Base-by-base conservation (phyloP, 495 filamentous ascomycete species). In the Emericellopsis terricola region DNA sequence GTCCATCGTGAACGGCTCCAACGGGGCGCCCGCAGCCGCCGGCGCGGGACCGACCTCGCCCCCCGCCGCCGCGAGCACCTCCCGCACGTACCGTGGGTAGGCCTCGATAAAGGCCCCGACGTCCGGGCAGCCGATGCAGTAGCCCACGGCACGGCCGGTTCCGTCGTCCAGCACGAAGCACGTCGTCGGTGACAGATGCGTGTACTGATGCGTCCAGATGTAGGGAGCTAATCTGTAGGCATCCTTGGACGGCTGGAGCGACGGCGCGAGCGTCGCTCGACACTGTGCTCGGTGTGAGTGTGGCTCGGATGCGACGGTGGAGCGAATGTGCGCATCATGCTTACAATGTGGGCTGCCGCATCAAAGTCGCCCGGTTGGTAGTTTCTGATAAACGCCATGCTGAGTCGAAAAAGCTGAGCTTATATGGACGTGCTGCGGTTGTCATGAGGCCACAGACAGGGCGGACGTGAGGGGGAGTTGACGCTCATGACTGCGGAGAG, bases 141-240 rank as follows among this genome's bases (percentile, higher is more conserved):
- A 61, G 32, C 57, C 57, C 13, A 59, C 57, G 1, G 45, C 47
- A 5, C n/a, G 20, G 19, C 56, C 55, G 3, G 37, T 20, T 21
- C 56, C 57, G 38, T 56, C 52, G 46, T 58, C 56, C 3, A 62
- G 48, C 5, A 62, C 48, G 40, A 56, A 49, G 46, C 51, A 53
- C 38, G 42, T 41, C 1, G 28, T 14, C 1, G 57, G 57, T 27
- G 35, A 50, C 36, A 61, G 51, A 34, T 47, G 43, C 17, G 54
- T 59, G 46, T 55, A 61, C 5, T 45, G 57, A 28, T 59, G 54
- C 10, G 54, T 57, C 57, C 57, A 61, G 44, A 59, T 39, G 43
- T 61, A 61, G 11, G 57, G 57, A 4, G 56, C 44, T 24, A 57
- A 41, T 28, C 41, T 29, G 29, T 37, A 24, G 21, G 43, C 51